A percentile compares a stretch with the other conserved stretches of the same genome.
Evolutionary conservation across 2,329 filamentous ascomycete genomes (phyloP).

Genomic region (Penicillium corylophilum): DNA sequence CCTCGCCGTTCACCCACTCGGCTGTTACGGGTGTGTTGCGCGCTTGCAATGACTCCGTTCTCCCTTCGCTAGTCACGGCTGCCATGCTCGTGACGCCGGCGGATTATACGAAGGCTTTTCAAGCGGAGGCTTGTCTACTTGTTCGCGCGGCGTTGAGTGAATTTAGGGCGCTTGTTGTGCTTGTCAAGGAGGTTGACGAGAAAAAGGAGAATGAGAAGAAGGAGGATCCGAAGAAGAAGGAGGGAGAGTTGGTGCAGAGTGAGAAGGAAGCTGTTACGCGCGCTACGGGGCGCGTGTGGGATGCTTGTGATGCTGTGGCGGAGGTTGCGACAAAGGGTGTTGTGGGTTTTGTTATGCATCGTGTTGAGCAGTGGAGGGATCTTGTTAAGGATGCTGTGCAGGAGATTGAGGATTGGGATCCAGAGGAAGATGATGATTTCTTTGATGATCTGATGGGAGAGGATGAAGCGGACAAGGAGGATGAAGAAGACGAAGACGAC

Average conservation of each 20-base stretch:
- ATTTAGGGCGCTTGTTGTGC: constrained; percentile 58
- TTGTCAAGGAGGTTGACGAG: constrained; percentile 54
- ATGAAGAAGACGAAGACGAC: constrained; percentile 20
- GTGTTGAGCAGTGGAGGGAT: constrained; percentile 71
- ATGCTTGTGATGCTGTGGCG: constrained; percentile 72
- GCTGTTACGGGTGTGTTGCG: constrained; percentile 70
- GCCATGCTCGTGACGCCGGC: constrained; percentile 63
- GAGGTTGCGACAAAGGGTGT: constrained; percentile 66
- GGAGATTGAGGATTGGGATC: constrained; percentile 85
- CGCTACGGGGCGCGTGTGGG: constrained; percentile 77
- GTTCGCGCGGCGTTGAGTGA: constrained; percentile 63
- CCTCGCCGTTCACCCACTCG: constrained; percentile 78
- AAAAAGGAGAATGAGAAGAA: constrained; percentile 44
- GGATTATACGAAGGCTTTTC: constrained; percentile 63
- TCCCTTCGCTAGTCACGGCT: constrained; percentile 72
- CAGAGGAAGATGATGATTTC: constrained; percentile 61
- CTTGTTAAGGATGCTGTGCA: constrained; percentile 78
- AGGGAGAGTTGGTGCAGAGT: constrained; percentile 26
- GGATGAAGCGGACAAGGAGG: constrained; percentile 14
- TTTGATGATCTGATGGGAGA: constrained; percentile 39
- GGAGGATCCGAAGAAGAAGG: constrained; percentile 24
- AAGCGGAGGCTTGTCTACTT: constrained; percentile 61
- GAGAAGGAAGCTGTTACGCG: constrained; percentile 58
- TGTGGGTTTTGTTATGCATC: constrained; percentile 66
- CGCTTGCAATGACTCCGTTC: constrained; percentile 69